Evolutionary conservation across 768 basidiomycete genomes (phyloP).

Genomic region (Lactarius vividus): DNA sequence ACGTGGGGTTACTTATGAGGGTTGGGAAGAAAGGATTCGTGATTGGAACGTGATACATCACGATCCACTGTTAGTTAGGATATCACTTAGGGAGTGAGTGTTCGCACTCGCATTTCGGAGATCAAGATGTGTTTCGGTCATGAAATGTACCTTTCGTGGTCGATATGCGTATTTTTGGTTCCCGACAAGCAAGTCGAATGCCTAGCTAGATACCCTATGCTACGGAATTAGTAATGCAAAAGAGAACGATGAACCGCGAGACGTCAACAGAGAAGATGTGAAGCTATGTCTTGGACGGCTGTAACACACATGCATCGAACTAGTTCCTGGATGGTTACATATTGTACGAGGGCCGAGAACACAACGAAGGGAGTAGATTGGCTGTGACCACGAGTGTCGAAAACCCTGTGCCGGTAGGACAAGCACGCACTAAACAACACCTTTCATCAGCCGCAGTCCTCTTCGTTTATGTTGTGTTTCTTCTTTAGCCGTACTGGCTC

Average conservation of each 20-base stretch:
- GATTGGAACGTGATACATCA: slow-evolving; percentile 24
- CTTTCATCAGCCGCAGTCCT: slow-evolving; percentile 53
- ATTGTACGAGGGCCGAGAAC: neutral
- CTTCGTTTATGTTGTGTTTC: slow-evolving; percentile 75
- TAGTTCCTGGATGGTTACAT: neutral
- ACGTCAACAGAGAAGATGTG: neutral
- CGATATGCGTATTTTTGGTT: neutral
- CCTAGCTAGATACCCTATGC: neutral
- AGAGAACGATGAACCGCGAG: neutral
- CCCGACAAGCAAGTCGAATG: neutral
- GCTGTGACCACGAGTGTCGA: neutral
- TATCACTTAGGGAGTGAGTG: slow-evolving; percentile 14
- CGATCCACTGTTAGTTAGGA: slow-evolving; percentile 1
- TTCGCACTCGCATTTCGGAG: neutral
- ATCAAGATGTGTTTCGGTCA: neutral
- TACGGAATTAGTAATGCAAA: neutral
- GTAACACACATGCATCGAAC: neutral
- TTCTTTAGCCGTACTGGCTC: slow-evolving; percentile 85
- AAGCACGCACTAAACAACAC: slow-evolving; percentile 3
- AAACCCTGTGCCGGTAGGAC: neutral
- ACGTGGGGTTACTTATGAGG: neutral
- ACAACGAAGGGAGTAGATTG: neutral
- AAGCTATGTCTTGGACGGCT: neutral
- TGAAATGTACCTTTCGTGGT: neutral
- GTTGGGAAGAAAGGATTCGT: slow-evolving; percentile 14